A percentile compares a stretch with the other conserved stretches of the same genome.
phyloP scores from a whole-genome alignment of 2,329 filamentous ascomycete species.

The Ambrosiella beaveri region DNA sequence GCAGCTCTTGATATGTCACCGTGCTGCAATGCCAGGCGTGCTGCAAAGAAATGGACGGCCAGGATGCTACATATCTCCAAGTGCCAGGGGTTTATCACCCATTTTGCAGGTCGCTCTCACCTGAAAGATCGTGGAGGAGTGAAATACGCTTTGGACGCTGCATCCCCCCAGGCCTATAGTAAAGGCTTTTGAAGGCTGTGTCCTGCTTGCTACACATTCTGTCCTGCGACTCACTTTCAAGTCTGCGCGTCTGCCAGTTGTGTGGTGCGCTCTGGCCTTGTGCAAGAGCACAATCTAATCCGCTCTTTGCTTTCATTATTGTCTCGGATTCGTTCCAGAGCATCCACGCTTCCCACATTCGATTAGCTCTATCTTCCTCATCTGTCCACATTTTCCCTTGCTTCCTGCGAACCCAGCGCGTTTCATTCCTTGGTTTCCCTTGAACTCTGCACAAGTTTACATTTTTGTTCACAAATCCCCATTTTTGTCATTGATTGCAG shows the following conservation, averaged over 20 bases:
- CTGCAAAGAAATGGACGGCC: too few species aligned
- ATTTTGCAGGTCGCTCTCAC: too few species aligned
- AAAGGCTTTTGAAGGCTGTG: neutral
- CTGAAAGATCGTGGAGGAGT: neutral
- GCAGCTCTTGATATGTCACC: too few species aligned
- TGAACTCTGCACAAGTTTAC: neutral
- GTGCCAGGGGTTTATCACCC: too few species aligned
- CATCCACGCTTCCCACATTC: neutral
- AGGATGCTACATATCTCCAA: too few species aligned
- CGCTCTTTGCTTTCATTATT: neutral
- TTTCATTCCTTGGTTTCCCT: conserved; percentile 1
- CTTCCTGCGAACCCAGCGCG: neutral
- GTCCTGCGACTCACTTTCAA: neutral
- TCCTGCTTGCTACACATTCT: neutral
- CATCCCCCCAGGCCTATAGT: neutral
- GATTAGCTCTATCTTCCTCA: neutral
- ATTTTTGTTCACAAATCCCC: neutral
- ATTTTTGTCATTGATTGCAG: neutral
- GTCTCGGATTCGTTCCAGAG: conserved; percentile 2
- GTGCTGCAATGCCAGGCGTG: too few species aligned
- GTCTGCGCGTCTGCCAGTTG: neutral
- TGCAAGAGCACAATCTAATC: neutral
- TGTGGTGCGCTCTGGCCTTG: conserved; percentile 1
- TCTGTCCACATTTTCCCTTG: neutral
- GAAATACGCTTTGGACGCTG: neutral